These are phyloP conservation scores for Colletotrichum liriopes DNA, from an alignment of 2,329 filamentous ascomycete species.

Conservation along the genomic window DNA sequence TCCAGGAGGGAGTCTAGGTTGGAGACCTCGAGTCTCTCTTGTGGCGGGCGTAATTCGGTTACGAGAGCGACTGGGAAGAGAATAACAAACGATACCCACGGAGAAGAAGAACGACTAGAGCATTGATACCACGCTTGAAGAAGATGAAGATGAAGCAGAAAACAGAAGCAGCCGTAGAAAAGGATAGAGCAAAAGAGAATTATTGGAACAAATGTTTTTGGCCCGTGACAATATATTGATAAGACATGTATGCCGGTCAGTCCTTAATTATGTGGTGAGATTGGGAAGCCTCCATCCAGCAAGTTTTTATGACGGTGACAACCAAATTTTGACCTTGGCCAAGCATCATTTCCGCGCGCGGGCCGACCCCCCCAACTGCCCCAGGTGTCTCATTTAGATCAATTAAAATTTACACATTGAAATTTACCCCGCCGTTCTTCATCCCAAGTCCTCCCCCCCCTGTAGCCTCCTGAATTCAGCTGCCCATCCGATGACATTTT, in stretches of 20 bases:
- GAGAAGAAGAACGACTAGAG: conserved; percentile 23
- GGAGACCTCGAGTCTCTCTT: background rate
- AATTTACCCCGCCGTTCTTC: conserved; percentile 39
- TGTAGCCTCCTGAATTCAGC: conserved; percentile 31
- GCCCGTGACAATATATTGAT: background rate
- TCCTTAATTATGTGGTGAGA: background rate
- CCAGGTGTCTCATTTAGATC: conserved; percentile 40
- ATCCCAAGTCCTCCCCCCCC: conserved; percentile 6
- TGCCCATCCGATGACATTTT: conserved; percentile 36
- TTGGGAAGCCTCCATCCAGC: conserved; percentile 1
- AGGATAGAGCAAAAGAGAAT: conserved; percentile 22
- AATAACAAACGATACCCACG: conserved; percentile 36
- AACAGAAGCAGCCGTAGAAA: conserved; percentile 40
- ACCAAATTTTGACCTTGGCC: conserved; percentile 16
- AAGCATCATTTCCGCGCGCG: conserved; percentile 34
- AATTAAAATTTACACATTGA: conserved; percentile 22
- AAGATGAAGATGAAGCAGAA: conserved; percentile 26
- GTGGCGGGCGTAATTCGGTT: conserved; percentile 10
- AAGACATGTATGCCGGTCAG: background rate
- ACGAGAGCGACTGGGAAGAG: conserved; percentile 7
- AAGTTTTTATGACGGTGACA: conserved; percentile 2
- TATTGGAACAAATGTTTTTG: background rate
- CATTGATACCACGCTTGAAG: conserved; percentile 32
- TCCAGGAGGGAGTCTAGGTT: conserved; percentile 23
- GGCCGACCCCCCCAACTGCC: conserved; percentile 31